Conservation (phyloP, 768 basidiomycete species). For the Calocybe indica region DNA sequence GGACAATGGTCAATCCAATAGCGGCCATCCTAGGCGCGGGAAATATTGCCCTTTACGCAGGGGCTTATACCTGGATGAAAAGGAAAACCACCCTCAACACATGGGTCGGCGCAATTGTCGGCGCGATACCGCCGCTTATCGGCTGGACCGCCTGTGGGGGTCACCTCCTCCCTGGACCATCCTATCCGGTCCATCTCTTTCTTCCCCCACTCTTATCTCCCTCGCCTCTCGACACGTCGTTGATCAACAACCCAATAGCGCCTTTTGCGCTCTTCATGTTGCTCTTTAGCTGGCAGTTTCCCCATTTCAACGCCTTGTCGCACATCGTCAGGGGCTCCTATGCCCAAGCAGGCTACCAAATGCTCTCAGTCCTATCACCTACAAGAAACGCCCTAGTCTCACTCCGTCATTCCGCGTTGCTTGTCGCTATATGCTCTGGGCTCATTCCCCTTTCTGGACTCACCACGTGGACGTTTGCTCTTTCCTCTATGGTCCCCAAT, state of each 20-base stretch:
- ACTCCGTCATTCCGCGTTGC: slow-evolving; percentile 72
- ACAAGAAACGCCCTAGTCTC: slow-evolving; percentile 79
- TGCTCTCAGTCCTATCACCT: slow-evolving; percentile 82
- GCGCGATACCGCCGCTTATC: slow-evolving; percentile 91
- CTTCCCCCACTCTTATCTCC: slow-evolving; percentile 54
- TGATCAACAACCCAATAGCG: slow-evolving; percentile 76
- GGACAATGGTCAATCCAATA: slow-evolving; percentile 77
- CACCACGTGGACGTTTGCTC: slow-evolving; percentile 87
- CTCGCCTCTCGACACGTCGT: slow-evolving; percentile 32
- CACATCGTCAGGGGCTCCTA: slow-evolving; percentile 84
- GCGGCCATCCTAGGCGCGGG: slow-evolving; percentile 78
- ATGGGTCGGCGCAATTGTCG: slow-evolving; percentile 92
- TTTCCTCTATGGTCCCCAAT: slow-evolving; percentile 75
- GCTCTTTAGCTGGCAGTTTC: slow-evolving; percentile 97
- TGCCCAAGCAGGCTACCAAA: slow-evolving; percentile 88
- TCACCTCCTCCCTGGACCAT: slow-evolving; percentile 56
- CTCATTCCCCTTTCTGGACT: slow-evolving; percentile 85
- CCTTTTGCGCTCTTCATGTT: slow-evolving; percentile 78
- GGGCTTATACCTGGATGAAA: slow-evolving; percentile 90
- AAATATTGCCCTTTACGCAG: slow-evolving; percentile 89
- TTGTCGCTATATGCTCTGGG: slow-evolving; percentile 73
- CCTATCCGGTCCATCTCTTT: slow-evolving; percentile 53
- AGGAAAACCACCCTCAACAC: slow-evolving; percentile 79
- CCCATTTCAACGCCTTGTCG: slow-evolving; percentile 94
- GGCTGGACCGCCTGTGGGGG: slow-evolving; percentile 97